Base-by-base conservation (phyloP, 2,329 filamentous ascomycete species). In the Lanzia echinophila region DNA sequence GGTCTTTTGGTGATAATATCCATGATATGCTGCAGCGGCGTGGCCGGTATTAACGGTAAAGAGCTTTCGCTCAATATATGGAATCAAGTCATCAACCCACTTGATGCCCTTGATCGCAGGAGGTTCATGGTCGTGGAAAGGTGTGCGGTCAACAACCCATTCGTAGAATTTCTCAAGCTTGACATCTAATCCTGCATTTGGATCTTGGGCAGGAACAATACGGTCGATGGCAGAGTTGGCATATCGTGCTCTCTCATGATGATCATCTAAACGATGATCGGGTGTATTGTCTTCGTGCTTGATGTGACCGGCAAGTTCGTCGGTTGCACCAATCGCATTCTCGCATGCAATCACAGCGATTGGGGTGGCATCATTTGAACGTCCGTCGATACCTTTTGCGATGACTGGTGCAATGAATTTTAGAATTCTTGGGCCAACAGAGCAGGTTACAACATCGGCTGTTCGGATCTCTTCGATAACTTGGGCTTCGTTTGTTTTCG, bases 11-110 rank as follows among this genome's bases (percentile, higher is more conserved):
- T 84, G 81, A 74, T 90, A 81, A 79, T 95, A 88, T 53, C 91
- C 92, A 72, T 94, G 91, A 81, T 97, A 97, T 56, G 94, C 92
- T 19, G 91, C 91, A 7, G 92, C 95, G 56, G 94, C 94, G 70
- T 99, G 94, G 53, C 90, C 88, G 20, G 94, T 99, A 82, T 99
- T 99, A 80, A 99, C 92, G 20, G 94, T 99, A 79, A 91, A 99
- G 61, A 99, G 85, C 82, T 99, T 99, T 72, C 94, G 91, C 83
- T 99, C 94, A 67, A 99, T 97, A 76, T 92, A 99, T 55, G 94
- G 94, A 68, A 85, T 81, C 31, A 99, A 83, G 74, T 97, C 80
- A 60, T 90, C 84, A 56, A 97, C 94, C 83, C 89, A 96, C 75
- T 95, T 88, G 69, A 97, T 86, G 56, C 91, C 92, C 62, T 94